phyloP scores from a whole-genome alignment of 2,329 filamentous ascomycete genomes.

The Chrysoporthe deuterocubensis region DNA sequence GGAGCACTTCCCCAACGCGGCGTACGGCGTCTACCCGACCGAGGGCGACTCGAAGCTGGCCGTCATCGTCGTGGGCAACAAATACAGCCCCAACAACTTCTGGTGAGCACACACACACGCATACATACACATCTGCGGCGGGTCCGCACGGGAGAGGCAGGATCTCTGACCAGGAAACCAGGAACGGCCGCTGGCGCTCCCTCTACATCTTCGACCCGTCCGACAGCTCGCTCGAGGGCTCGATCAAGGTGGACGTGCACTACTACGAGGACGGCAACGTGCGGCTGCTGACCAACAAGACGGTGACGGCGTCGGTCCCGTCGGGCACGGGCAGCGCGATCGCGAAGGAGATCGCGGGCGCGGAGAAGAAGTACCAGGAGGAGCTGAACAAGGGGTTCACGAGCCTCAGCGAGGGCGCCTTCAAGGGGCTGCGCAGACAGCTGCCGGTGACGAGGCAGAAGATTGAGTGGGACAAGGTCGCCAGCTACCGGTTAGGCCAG shows the following conservation, averaged over 20 bases:
- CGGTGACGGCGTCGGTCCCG: conserved; percentile 64
- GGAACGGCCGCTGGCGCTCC: conserved; percentile 96
- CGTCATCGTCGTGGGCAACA: conserved; percentile 87
- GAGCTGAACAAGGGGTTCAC: conserved; percentile 91
- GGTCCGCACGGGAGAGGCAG: too few relatives aligned
- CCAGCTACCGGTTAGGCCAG: conserved; percentile 84
- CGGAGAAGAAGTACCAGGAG: conserved; percentile 94
- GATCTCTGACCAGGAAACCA: conserved; percentile 39
- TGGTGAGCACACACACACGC: conserved; percentile 61
- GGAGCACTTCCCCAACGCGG: conserved; percentile 86
- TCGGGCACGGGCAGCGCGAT: conserved; percentile 70
- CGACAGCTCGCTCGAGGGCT: conserved; percentile 72
- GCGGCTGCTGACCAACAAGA: conserved; percentile 85
- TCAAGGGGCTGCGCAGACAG: conserved; percentile 91
- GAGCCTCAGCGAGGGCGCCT: conserved; percentile 87
- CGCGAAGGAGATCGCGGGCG: conserved; percentile 74
- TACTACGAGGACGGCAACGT: conserved; percentile 99
- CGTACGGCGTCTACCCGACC: conserved; percentile 81
- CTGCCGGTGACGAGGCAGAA: conserved; percentile 96
- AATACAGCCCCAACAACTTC: conserved; percentile 98
- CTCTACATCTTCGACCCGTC: conserved; percentile 78
- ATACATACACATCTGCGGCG: not conserved
- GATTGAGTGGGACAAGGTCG: conserved; percentile 99
- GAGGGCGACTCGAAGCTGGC: conserved; percentile 77
- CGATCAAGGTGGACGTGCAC: conserved; percentile 92